These are phyloP conservation scores for Metarhizium guizhouense DNA, from an alignment of 2,329 filamentous ascomycete genomes.

Conservation along the genomic window DNA sequence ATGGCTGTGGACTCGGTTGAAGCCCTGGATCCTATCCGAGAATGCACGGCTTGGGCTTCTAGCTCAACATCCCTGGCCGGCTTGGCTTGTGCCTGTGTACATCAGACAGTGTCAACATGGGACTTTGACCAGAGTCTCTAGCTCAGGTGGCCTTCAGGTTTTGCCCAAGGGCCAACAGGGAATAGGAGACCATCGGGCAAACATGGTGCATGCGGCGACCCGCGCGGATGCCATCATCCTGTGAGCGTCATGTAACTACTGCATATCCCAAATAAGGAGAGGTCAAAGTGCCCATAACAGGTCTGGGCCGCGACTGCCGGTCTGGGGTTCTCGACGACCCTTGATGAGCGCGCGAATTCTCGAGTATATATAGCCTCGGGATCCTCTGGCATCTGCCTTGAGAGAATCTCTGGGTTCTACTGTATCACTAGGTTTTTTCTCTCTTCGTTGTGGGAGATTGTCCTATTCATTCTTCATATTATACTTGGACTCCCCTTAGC, in stretches of 20 bases:
- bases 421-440: not conserved
- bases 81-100: not conserved
- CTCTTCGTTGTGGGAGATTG: not conserved
- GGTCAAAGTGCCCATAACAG: not conserved
- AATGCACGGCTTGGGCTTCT: not conserved
- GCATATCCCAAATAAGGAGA: not conserved
- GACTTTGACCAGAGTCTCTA: not conserved
- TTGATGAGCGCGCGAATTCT: not conserved
- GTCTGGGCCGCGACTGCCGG: not conserved
- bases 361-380: not conserved
- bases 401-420: not conserved
- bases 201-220: not conserved
- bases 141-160: not conserved
- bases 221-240: not conserved
- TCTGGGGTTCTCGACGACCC: not conserved
- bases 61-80: not conserved
- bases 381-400: not conserved
- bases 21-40: not conserved
- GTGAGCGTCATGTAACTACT: not conserved
- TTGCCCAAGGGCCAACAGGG: not conserved
- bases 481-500: not conserved
- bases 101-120: not conserved
- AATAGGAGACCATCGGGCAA: not conserved
- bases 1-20: not conserved
- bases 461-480: not conserved